These are phyloP conservation scores for Lipomyces mesembrius DNA, from an alignment of 805 yeast species.

Conservation along the genomic window DNA sequence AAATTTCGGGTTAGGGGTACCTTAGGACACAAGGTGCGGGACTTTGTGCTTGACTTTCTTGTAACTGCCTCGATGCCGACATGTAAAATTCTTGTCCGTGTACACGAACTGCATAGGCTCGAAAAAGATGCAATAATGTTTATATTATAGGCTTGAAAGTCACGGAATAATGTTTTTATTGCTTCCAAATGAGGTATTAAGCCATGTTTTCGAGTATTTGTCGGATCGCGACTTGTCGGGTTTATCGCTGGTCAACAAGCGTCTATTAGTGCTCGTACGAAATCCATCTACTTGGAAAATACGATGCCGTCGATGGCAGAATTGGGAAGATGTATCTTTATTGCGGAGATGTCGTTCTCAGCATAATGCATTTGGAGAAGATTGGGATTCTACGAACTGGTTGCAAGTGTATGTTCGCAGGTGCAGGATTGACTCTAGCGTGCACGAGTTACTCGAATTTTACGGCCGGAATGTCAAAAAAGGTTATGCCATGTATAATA, in stretches of 20 bases:
- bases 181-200: constrained; percentile 22
- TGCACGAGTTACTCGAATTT: neutral
- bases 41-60: no score
- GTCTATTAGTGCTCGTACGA: neutral
- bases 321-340: constrained; percentile 11
- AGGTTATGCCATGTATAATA: constrained; percentile 10
- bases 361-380: neutral
- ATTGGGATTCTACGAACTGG: neutral
- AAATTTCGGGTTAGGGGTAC: no score
- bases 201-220: constrained; percentile 11
- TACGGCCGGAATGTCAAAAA: constrained; percentile 8
- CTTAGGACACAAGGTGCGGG: no score
- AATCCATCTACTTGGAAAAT: constrained; percentile 9
- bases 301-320: constrained; percentile 19
- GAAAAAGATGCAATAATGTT: no score
- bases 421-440: neutral
- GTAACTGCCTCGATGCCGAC: no score
- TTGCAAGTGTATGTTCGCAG: constrained; percentile 1
- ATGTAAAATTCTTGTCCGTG: no score
- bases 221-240: constrained; percentile 11
- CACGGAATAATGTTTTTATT: neutral
- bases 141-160: neutral
- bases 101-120: no score
- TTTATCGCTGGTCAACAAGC: constrained; percentile 1
- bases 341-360: constrained; percentile 12